These are phyloP conservation scores for Saussurea involucrata DNA, from an alignment of 129 eudicot genomes.

Conservation along the genomic window DNA sequence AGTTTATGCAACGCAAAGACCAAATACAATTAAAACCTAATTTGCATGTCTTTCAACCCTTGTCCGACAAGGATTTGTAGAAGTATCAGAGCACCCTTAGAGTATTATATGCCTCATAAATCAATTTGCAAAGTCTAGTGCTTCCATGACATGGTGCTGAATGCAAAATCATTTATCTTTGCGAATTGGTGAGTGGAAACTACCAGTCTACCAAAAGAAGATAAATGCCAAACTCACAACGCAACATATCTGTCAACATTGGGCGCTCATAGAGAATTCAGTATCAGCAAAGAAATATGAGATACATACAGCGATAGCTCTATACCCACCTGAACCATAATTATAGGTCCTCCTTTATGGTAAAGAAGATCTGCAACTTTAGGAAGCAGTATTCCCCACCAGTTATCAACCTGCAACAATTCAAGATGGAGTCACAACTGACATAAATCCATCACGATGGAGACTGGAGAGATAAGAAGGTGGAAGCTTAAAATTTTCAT, in stretches of 20 bases:
- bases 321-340: conserved; percentile 83
- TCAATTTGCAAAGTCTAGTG: background rate
- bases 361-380: conserved; percentile 71
- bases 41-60: background rate
- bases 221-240: background rate
- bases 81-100: background rate
- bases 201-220: background rate
- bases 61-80: background rate
- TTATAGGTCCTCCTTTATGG: conserved; percentile 87
- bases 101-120: background rate
- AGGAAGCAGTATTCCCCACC: conserved; percentile 88
- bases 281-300: background rate
- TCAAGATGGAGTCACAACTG: background rate
- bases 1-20: background rate
- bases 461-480: background rate
- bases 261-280: background rate
- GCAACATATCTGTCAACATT: background rate
- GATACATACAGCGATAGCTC: background rate
- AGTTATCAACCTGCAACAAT: conserved; percentile 62
- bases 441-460: background rate
- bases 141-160: background rate
- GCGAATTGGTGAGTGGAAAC: background rate
- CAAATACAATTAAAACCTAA: background rate
- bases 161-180: background rate
- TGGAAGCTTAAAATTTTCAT: background rate